Percentiles rank a stretch among this genome's conserved stretches.
Conservation (phyloP, 139 green algal species). For the Chlorella vulgaris region DNA sequence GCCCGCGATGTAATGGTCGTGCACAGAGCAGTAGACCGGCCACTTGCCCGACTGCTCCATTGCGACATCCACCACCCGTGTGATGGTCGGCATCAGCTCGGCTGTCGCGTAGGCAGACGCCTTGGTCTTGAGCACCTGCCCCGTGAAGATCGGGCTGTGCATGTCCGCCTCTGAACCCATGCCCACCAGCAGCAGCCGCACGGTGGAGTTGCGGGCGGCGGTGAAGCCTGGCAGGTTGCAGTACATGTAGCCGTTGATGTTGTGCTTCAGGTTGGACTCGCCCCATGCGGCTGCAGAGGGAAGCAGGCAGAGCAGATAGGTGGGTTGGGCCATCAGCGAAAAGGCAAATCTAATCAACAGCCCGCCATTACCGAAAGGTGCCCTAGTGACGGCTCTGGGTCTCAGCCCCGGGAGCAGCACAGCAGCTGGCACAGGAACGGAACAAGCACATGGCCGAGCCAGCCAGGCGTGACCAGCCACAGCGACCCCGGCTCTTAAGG, state of each 20-base stretch:
- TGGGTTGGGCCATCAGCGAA: not conserved
- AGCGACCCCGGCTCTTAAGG: too few species aligned
- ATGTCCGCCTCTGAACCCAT: conserved; percentile 60
- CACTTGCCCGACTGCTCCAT: conserved; percentile 22
- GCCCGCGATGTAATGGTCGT: conserved; percentile 45
- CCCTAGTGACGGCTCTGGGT: too few species aligned
- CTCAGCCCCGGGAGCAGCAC: too few species aligned
- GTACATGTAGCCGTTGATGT: conserved; percentile 59
- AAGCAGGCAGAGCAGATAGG: not conserved
- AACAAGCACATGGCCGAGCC: too few species aligned
- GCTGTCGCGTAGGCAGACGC: conserved; percentile 16
- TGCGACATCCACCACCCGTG: conserved; percentile 22
- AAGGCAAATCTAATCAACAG: not conserved
- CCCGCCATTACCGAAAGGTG: too few species aligned
- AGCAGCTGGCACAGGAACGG: too few species aligned
- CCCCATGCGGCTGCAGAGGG: not conserved
- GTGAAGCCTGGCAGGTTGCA: conserved; percentile 56
- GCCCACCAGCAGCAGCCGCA: conserved; percentile 49
- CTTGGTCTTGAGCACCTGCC: conserved; percentile 26
- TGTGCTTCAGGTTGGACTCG: conserved; percentile 57
- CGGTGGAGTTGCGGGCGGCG: conserved; percentile 6
- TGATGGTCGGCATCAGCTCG: conserved; percentile 47
- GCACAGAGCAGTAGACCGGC: conserved; percentile 34
- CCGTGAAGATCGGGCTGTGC: conserved; percentile 54
- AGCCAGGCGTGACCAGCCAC: too few species aligned